phyloP scores from a whole-genome alignment of 2,329 filamentous ascomycete species.

The Neocucurbitaria cava region DNA sequence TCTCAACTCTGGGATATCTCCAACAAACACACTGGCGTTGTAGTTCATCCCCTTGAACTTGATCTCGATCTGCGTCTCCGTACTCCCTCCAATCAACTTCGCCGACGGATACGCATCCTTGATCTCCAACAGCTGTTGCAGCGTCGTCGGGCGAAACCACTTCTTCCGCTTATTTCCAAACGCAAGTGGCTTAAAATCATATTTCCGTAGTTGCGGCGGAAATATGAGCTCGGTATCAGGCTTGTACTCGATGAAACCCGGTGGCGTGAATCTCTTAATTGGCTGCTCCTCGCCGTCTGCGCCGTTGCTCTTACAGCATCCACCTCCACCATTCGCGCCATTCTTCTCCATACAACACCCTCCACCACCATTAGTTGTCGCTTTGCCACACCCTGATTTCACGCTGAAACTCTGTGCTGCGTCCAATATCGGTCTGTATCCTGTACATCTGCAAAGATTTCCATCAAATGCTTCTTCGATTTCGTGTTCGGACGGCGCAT shows the following conservation, averaged over 20 bases:
- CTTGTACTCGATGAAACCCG: slow-evolving; percentile 92
- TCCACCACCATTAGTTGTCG: slow-evolving; percentile 63
- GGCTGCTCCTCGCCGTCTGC: slow-evolving; percentile 48
- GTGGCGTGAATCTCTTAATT: slow-evolving; percentile 75
- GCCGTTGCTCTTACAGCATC: slow-evolving; percentile 50
- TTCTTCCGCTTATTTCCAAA: slow-evolving; percentile 95
- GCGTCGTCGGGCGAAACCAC: slow-evolving; percentile 89
- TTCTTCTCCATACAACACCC: slow-evolving; percentile 75
- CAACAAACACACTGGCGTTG: slow-evolving; percentile 86
- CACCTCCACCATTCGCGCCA: slow-evolving; percentile 52
- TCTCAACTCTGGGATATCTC: slow-evolving; percentile 88
- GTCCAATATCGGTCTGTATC: slow-evolving; percentile 91
- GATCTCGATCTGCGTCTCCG: slow-evolving; percentile 97
- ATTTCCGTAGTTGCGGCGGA: slow-evolving; percentile 81
- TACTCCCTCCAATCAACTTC: slow-evolving; percentile 95
- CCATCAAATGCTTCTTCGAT: slow-evolving; percentile 97
- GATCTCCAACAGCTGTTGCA: slow-evolving; percentile 89
- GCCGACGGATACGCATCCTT: slow-evolving; percentile 84
- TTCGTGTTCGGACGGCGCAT: slow-evolving; percentile 77
- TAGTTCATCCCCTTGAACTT: slow-evolving; percentile 97
- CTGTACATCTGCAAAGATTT: slow-evolving; percentile 93
- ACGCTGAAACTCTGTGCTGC: slow-evolving; percentile 88
- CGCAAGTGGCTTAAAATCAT: slow-evolving; percentile 79
- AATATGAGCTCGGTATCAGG: slow-evolving; percentile 96
- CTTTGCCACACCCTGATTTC: slow-evolving; percentile 62